Conservation (phyloP, 352 stramenopile species). For the Phytopythium montanum region DNA sequence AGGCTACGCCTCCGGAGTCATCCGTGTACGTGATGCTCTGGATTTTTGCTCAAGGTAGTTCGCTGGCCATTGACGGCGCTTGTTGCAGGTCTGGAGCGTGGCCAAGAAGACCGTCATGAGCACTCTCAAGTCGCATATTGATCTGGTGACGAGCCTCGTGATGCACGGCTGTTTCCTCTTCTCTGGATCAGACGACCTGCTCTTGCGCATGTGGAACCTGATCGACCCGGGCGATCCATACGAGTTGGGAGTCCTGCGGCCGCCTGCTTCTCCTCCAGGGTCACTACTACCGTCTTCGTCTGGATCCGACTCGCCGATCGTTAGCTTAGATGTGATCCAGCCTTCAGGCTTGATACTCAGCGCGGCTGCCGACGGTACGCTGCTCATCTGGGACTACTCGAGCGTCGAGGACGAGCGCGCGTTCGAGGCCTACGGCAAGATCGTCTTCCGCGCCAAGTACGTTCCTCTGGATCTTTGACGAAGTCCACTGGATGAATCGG, state of each 20-base stretch:
- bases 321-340: conserved; percentile 44
- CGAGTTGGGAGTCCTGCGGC: conserved; percentile 46
- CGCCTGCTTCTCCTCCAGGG: conserved; percentile 17
- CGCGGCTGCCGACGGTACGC: conserved; percentile 44
- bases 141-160: conserved; percentile 44
- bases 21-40: conserved; percentile 27
- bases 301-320: conserved; percentile 36
- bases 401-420: conserved; percentile 33
- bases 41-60: background rate
- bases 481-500: too few species aligned
- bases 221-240: conserved; percentile 41
- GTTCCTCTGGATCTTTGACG: conserved; percentile 3
- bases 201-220: conserved; percentile 69
- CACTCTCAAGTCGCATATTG: conserved; percentile 50
- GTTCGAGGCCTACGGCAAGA: conserved; percentile 39
- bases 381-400: conserved; percentile 63
- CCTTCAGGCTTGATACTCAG: conserved; percentile 37
- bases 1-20: conserved; percentile 46
- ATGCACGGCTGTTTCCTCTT: conserved; percentile 75
- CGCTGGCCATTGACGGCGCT: background rate
- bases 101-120: conserved; percentile 33
- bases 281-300: conserved; percentile 22
- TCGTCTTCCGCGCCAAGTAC: conserved; percentile 38
- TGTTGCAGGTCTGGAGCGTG: conserved; percentile 51
- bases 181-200: conserved; percentile 63